Evolutionary conservation across 192 early-diverging fungal genomes (phyloP).

Genomic region (Coemansia sp.): DNA sequence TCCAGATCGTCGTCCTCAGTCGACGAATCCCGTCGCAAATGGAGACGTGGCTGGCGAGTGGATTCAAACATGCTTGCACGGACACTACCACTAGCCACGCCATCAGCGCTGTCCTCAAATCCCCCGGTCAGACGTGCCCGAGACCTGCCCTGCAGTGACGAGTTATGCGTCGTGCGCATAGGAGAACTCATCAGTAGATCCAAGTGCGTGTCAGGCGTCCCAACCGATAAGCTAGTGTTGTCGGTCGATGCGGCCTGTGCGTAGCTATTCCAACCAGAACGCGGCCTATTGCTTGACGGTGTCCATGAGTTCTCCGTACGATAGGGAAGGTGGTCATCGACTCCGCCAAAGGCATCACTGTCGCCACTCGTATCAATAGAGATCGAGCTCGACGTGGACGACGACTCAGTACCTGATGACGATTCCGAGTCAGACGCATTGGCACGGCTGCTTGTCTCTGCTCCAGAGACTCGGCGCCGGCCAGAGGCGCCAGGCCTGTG

Average conservation of each 20-base stretch:
- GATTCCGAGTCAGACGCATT: neutral
- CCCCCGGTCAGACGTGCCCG: slow-evolving; percentile 19
- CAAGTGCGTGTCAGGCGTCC: slow-evolving; percentile 24
- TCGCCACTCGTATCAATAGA: slow-evolving; percentile 37
- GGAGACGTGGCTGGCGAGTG: slow-evolving; percentile 20
- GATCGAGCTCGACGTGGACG: slow-evolving; percentile 13
- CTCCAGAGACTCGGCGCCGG: neutral
- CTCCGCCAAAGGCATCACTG: slow-evolving; percentile 9
- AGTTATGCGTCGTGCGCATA: slow-evolving; percentile 24
- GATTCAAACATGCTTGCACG: slow-evolving; percentile 31
- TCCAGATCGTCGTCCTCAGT: slow-evolving; percentile 44
- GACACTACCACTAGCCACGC: neutral
- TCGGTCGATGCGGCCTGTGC: neutral
- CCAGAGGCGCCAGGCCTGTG: neutral
- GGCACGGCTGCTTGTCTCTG: neutral
- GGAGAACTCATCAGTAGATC: slow-evolving; percentile 46
- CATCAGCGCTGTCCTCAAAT: slow-evolving; percentile 16
- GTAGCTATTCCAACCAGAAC: slow-evolving; percentile 13
- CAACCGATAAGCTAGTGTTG: slow-evolving; percentile 9
- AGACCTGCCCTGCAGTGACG: slow-evolving; percentile 14
- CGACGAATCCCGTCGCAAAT: slow-evolving; percentile 34
- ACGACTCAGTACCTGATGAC: neutral
- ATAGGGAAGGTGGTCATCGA: slow-evolving; percentile 20
- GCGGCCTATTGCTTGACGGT: slow-evolving; percentile 15
- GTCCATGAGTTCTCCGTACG: slow-evolving; percentile 12